phyloP scores from a whole-genome alignment of 2,329 filamentous ascomycete genomes.

The Colletotrichum musicola region DNA sequence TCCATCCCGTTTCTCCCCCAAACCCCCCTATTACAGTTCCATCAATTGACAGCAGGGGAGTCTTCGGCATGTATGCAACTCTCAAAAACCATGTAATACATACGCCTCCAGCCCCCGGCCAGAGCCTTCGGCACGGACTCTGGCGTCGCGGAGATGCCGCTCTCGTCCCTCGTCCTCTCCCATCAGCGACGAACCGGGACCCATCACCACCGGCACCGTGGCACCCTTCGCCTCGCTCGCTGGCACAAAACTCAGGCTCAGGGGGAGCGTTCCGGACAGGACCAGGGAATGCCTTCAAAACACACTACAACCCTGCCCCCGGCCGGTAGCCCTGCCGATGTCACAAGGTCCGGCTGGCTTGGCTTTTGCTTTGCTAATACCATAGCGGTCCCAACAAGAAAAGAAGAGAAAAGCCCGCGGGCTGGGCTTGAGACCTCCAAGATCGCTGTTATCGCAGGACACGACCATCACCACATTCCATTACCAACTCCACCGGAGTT shows the following conservation, averaged over 20 bases:
- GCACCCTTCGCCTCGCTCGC: constrained; percentile 1
- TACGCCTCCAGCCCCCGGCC: constrained; percentile 4
- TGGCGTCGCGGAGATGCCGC: constrained; percentile 22
- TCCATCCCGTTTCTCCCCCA: background rate
- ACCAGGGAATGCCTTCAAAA: constrained; percentile 30
- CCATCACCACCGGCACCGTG: constrained; percentile 13
- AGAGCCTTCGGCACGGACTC: constrained; percentile 17
- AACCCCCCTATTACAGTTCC: constrained; percentile 9
- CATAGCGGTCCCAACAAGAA: too few species aligned
- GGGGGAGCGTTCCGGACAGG: constrained; percentile 2
- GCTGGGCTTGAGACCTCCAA: too few species aligned
- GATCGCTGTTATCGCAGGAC: background rate
- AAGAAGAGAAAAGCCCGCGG: too few species aligned
- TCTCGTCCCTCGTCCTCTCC: background rate
- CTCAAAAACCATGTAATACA: too few species aligned
- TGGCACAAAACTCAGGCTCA: background rate
- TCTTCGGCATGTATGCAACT: too few species aligned
- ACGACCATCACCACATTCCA: constrained; percentile 8
- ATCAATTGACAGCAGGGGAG: too few species aligned
- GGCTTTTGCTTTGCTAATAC: background rate
- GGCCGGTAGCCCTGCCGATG: constrained; percentile 3
- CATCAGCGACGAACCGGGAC: background rate
- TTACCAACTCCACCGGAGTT: background rate
- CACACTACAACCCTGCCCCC: constrained; percentile 1
- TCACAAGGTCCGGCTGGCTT: constrained; percentile 9